Percentiles rank a stretch among this genome's conserved stretches.
Evolutionary conservation across 441 rosid species (phyloP).

Genomic region (Erodium moschatum): DNA sequence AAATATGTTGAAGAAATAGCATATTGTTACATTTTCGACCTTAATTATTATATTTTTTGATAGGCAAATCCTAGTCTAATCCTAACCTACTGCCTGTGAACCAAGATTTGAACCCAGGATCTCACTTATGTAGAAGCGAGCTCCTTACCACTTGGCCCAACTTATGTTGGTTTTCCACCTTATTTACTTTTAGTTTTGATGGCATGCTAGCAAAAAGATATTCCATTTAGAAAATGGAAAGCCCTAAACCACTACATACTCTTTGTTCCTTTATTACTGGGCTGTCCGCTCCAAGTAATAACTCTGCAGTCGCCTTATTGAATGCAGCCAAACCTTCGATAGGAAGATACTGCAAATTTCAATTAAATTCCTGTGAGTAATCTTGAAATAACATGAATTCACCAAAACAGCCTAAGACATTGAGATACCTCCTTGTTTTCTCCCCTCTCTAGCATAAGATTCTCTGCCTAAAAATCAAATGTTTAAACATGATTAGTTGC

Average conservation of each 20-base stretch:
- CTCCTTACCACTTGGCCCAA: too few species aligned
- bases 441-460: slow-evolving; percentile 74
- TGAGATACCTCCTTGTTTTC: slow-evolving; percentile 82
- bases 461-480: slow-evolving; percentile 57
- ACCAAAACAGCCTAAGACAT: background rate
- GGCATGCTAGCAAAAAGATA: background rate
- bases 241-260: slow-evolving; percentile 34
- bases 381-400: slow-evolving; percentile 1
- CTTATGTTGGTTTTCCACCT: too few species aligned
- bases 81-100: too few species aligned
- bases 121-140: too few species aligned
- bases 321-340: slow-evolving; percentile 93
- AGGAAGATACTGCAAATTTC: slow-evolving; percentile 65
- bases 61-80: too few species aligned
- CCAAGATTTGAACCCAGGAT: too few species aligned
- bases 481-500: slow-evolving; percentile 10
- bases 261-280: slow-evolving; percentile 57
- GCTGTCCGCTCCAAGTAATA: slow-evolving; percentile 73
- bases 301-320: slow-evolving; percentile 83
- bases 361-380: background rate
- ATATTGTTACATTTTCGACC: background rate
- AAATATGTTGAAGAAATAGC: background rate
- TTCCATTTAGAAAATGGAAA: background rate
- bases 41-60: background rate
- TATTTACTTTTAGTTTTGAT: background rate